Base-by-base conservation (phyloP, 2,329 filamentous ascomycete species). In the Claviceps monticola region DNA sequence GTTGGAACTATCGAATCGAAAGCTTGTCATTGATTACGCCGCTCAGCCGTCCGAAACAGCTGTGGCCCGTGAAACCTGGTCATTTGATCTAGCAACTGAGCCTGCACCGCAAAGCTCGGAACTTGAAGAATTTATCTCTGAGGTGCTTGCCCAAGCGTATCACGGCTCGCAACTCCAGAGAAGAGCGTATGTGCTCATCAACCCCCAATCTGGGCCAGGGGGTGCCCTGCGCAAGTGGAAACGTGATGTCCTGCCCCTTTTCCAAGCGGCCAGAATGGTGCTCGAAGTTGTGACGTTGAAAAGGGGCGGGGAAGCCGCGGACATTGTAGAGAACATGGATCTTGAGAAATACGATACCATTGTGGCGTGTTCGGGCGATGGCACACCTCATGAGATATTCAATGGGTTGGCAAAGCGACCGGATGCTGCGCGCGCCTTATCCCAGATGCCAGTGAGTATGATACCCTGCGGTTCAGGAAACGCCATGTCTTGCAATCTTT, bases 381-480 rank as follows among this genome's bases (percentile, higher is more conserved):
- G 93, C 9, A 74, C 95, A 41, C 84, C 88, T 0, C 85, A 95
- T 64, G 93, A 98, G 67, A 85, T 95, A 8, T 95, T 96, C 72
- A 97, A 98, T 63, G 93, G 93, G 0, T 71, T 98, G 36, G 89
- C 80, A 14, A 84, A 81, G 67, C 82, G 88, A 41, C 63, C 75
- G 4, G 86, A 96, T 67, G 89, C 89, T 19, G 73, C 75, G 36
- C 76, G 76, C 51, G 93, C 91, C 0, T 70, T 98, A 54, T 71
- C 74, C 21, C 86, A 83, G 60, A 70, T 97, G 14, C 87, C 93
- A 1, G 82, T 98, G 2, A 84, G 83, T 21, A 88, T 95, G 62
- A 75, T 98, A 38, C 93, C 93, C 1, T 95, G 90, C 62, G 93
- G 93, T 14, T 93, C 87, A 48, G 93, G 93, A 5, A 98, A 98